These are phyloP conservation scores for Haplographium delicatum DNA, from an alignment of 495 filamentous ascomycete species.

Conservation along the genomic window DNA sequence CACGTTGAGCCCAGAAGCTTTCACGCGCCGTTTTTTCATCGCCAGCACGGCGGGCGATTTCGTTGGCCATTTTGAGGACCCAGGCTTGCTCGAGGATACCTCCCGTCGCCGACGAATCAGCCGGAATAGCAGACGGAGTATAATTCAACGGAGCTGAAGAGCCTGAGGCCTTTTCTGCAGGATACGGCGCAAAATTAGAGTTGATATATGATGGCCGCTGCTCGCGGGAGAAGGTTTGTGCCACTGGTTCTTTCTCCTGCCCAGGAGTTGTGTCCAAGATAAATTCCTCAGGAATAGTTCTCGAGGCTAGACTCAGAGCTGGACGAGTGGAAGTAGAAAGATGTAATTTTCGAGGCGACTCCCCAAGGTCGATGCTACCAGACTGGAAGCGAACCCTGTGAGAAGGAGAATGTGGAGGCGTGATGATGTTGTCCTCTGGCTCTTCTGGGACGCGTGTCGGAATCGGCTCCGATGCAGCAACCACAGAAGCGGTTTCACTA, in stretches of 20 bases:
- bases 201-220: slow-evolving; percentile 13
- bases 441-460: slow-evolving; percentile 35
- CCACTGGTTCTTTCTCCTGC: not conserved
- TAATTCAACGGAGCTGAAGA: not conserved
- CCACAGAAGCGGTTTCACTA: slow-evolving; percentile 24
- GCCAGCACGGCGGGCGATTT: slow-evolving; percentile 83
- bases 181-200: slow-evolving; percentile 23
- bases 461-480: slow-evolving; percentile 41
- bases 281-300: slow-evolving; percentile 11
- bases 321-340: slow-evolving; percentile 4
- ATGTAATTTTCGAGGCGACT: slow-evolving; percentile 15
- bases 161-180: slow-evolving; percentile 5
- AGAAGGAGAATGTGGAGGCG: slow-evolving; percentile 38
- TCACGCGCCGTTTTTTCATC: slow-evolving; percentile 52
- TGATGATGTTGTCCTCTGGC: slow-evolving; percentile 49
- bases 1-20: slow-evolving; percentile 41
- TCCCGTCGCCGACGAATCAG: not conserved
- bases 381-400: slow-evolving; percentile 36
- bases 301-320: slow-evolving; percentile 8
- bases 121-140: slow-evolving; percentile 3
- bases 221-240: slow-evolving; percentile 2
- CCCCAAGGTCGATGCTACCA: slow-evolving; percentile 23
- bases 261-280: slow-evolving; percentile 6
- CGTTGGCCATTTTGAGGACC: slow-evolving; percentile 85
- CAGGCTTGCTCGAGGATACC: slow-evolving; percentile 78